Conservation (phyloP, 164 flowering plant species). For the Cinnamomum chago region DNA sequence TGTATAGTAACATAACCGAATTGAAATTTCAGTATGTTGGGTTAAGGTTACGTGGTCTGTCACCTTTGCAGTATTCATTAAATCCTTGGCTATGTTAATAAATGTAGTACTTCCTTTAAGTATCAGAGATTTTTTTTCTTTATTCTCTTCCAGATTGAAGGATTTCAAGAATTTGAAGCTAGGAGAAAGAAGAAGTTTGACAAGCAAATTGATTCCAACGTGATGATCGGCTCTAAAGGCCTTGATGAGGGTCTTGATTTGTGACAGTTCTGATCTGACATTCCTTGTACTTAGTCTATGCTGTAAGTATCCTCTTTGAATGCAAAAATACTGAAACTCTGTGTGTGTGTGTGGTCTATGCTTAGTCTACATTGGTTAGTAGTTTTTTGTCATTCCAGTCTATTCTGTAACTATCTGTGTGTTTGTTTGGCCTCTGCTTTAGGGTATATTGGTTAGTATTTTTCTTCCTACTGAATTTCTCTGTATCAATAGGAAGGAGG, state of each 20-base stretch:
- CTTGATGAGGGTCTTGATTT: constrained; percentile 94
- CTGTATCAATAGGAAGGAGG: too few species aligned
- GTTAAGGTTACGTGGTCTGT: neutral
- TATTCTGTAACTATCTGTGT: neutral
- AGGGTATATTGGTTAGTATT: too few species aligned
- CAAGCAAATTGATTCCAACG: constrained; percentile 96
- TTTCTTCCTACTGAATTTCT: too few species aligned
- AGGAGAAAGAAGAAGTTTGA: constrained; percentile 92
- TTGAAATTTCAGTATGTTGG: neutral
- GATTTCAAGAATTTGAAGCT: constrained; percentile 85
- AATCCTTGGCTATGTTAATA: neutral
- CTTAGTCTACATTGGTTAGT: neutral
- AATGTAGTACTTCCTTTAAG: neutral
- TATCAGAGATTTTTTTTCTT: neutral
- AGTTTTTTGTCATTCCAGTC: neutral
- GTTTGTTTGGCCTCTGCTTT: too few species aligned
- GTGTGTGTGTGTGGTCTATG: too few species aligned
- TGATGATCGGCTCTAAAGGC: constrained; percentile 90
- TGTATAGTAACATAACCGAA: neutral
- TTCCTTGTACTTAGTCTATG: neutral
- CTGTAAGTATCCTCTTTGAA: neutral
- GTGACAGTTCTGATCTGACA: constrained; percentile 20
- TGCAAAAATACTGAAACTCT: too few species aligned
- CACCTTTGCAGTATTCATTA: neutral
- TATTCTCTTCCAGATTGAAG: constrained; percentile 65